A percentile compares a stretch with the other conserved stretches of the same genome.
Evolutionary conservation across 192 early-diverging fungal genomes (phyloP).

Genomic region (Haplosporangium gracile): DNA sequence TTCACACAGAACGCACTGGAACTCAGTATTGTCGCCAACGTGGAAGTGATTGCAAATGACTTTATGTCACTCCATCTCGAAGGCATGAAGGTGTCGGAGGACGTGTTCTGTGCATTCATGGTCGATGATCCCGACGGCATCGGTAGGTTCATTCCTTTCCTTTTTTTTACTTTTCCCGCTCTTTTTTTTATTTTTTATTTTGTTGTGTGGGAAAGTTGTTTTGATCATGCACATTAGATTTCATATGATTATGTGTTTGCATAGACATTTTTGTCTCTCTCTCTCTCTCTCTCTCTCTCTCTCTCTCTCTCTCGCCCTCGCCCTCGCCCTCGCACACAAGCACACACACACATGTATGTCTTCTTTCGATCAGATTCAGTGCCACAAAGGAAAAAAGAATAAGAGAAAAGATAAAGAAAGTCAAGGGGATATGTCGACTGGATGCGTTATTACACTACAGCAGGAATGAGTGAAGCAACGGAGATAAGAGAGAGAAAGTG

Average conservation of each 20-base stretch:
- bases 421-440: too few relatives aligned
- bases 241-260: not conserved
- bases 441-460: not conserved
- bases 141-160: constrained; percentile 37
- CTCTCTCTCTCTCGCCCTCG: too few relatives aligned
- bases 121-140: constrained; percentile 71
- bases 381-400: too few relatives aligned
- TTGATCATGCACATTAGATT: not conserved
- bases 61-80: constrained; percentile 63
- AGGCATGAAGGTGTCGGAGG: constrained; percentile 64
- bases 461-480: not conserved
- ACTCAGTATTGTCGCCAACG: constrained; percentile 73
- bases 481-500: not conserved
- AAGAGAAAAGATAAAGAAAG: too few relatives aligned
- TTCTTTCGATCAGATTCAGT: too few relatives aligned
- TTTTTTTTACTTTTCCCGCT: not conserved
- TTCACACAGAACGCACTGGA: constrained; percentile 80
- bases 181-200: not conserved
- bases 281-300: too few relatives aligned
- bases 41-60: constrained; percentile 66
- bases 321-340: too few relatives aligned
- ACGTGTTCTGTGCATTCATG: constrained; percentile 75
- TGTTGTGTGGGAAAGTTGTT: not conserved
- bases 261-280: too few relatives aligned
- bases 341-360: too few relatives aligned